Evolutionary conservation across 2,329 filamentous ascomycete species (phyloP), one percentile per base, ranked within the genome.

Genomic region (Penicillium sp.): DNA sequence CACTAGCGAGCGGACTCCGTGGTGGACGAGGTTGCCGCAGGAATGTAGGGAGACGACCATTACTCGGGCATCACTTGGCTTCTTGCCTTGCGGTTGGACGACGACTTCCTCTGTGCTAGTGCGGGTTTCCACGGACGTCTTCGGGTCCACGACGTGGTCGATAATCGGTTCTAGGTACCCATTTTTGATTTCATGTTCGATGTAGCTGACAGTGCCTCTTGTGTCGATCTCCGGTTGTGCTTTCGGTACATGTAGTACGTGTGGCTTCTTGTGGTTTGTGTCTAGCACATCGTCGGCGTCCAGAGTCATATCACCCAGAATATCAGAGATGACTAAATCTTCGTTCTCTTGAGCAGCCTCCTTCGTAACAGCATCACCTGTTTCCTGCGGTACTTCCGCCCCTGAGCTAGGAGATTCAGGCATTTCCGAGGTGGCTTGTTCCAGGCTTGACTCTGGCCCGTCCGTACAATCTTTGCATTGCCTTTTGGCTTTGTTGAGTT

Each of bases 11-110:
- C 89, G 84, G 49, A 99, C 85, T 9, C 88, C 93, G 65, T 95
- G 91, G 69, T 99, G 93, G 0, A 95, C 87, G n/a, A 99, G 82
- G 60, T 99, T 97, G 25, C 93, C 93, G 66, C 93, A 99, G 0
- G 92, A 97, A 69, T 99, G 93, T 14, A 99, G 88, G 0, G 93
- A 97, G 27, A 97, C 85, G 13, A 92, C 88, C 85, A 96, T 90
- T 31, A 95, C 76, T 28, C 55, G 63, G 14, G 64, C 63, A 37
- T 64, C 57, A 27, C 41, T 54, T 14, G 44, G 30, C 28, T 53
- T 45, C 28, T 58, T 37, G 5, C 44, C 29, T 22, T 42, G 30
- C 1, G 45, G 2, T 19, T 58, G 45, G 3, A 45, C 16, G 27
- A 36, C 5, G 27, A 44, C 33, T 19, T 49, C 46, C 35, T 41